Conservation (phyloP, 2,329 filamentous ascomycete species). For the Xylariaceae sp. region DNA sequence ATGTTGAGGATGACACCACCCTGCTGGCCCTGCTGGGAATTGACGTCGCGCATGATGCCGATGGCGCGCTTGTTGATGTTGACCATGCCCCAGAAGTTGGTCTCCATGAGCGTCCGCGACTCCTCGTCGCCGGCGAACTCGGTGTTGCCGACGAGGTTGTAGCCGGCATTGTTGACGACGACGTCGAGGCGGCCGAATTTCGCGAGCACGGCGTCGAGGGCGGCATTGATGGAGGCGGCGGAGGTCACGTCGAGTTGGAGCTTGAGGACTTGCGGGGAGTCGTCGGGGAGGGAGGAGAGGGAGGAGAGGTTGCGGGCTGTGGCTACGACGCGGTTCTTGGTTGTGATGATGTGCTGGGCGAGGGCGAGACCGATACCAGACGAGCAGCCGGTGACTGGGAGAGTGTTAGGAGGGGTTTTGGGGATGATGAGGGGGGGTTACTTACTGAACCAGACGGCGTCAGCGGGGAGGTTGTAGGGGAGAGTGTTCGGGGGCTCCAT, state of each 20-base stretch:
- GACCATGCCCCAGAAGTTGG: constrained; percentile 41
- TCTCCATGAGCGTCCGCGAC: constrained; percentile 36
- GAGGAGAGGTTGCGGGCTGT: constrained; percentile 36
- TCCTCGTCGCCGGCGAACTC: constrained; percentile 31
- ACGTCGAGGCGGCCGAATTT: constrained; percentile 35
- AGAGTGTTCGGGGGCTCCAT: constrained; percentile 20
- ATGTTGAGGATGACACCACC: constrained; percentile 53
- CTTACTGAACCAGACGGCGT: constrained; percentile 30
- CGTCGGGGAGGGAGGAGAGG: constrained; percentile 39
- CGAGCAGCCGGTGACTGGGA: constrained; percentile 24
- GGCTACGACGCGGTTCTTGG: constrained; percentile 27
- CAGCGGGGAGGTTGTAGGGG: constrained; percentile 24
- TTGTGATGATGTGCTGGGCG: background rate
- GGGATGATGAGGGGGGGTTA: background rate
- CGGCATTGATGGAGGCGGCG: constrained; percentile 31
- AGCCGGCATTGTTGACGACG: constrained; percentile 34
- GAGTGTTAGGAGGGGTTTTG: constrained; percentile 22
- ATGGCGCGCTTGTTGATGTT: constrained; percentile 36
- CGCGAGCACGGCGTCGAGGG: constrained; percentile 31
- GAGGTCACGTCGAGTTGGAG: constrained; percentile 45
- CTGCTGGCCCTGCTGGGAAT: constrained; percentile 23
- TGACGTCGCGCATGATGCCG: constrained; percentile 36
- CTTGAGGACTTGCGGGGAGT: constrained; percentile 37
- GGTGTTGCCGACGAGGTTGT: constrained; percentile 29
- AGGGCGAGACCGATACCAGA: constrained; percentile 11